Conservation (phyloP, 768 basidiomycete species). For the Panaeolus cyanescens region DNA sequence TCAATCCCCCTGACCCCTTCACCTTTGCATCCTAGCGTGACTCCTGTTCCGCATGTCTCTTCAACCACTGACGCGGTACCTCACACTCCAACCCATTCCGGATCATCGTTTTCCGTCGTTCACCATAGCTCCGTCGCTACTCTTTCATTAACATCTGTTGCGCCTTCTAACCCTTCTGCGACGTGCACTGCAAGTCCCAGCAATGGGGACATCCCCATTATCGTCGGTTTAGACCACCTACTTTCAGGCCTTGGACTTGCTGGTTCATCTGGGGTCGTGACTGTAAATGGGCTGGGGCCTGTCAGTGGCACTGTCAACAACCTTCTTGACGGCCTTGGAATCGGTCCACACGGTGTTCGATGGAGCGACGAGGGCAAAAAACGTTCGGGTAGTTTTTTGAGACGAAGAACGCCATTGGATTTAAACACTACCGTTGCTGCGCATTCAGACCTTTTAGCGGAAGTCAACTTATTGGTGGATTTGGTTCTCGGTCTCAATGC, state of each 20-base stretch:
- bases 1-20: not conserved
- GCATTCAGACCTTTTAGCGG: conserved; percentile 1
- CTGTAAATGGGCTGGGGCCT: conserved; percentile 21
- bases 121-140: not conserved
- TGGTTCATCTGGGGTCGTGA: conserved; percentile 12
- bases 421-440: conserved; percentile 5
- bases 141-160: not conserved
- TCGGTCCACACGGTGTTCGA: conserved; percentile 21
- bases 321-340: conserved; percentile 20
- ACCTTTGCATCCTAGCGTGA: not conserved
- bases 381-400: not conserved
- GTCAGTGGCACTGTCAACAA: conserved; percentile 14
- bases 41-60: not conserved
- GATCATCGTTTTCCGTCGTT: not conserved
- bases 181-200: not conserved
- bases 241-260: conserved; percentile 19
- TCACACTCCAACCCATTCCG: not conserved
- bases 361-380: conserved; percentile 2
- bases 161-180: not conserved
- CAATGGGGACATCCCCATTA: conserved; percentile 19
- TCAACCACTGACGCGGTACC: not conserved
- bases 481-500: conserved; percentile 14
- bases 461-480: conserved; percentile 14
- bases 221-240: conserved; percentile 25
- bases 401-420: conserved; percentile 2